Percentiles rank a stretch among this genome's conserved stretches.
Conservation (phyloP, 768 basidiomycete species). For the Galerina sulciceps region DNA sequence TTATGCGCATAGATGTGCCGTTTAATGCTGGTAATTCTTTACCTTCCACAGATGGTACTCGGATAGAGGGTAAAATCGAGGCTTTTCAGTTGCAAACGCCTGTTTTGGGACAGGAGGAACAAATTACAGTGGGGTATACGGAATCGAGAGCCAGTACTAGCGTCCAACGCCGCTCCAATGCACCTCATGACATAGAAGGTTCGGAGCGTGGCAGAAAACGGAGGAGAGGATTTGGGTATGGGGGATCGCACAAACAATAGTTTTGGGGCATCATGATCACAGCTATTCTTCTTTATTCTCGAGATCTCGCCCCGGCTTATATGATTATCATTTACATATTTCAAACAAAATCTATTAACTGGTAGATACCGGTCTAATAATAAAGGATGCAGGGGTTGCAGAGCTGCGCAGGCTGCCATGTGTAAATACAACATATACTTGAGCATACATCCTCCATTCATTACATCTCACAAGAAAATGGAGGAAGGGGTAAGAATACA, state of each 20-base stretch:
- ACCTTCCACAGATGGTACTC: neutral
- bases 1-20: conserved; percentile 49
- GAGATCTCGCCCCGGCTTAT: no score
- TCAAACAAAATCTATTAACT: no score
- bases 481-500: neutral
- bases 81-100: neutral
- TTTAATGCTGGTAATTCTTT: conserved; percentile 1
- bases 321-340: no score
- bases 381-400: no score
- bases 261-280: no score
- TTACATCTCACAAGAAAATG: neutral
- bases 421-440: neutral
- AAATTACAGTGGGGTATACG: neutral
- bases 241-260: no score
- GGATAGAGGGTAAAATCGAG: neutral
- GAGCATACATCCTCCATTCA: neutral
- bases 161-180: neutral
- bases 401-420: no score
- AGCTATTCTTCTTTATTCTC: no score
- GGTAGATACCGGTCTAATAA: no score
- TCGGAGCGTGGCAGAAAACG: conserved; percentile 3
- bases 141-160: neutral
- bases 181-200: neutral
- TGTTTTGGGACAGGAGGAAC: neutral
- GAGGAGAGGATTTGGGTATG: conserved; percentile 4